A percentile compares a stretch with the other conserved stretches of the same genome.
phyloP scores from a whole-genome alignment of 345 rosid species.

The Corchorus olitorius region DNA sequence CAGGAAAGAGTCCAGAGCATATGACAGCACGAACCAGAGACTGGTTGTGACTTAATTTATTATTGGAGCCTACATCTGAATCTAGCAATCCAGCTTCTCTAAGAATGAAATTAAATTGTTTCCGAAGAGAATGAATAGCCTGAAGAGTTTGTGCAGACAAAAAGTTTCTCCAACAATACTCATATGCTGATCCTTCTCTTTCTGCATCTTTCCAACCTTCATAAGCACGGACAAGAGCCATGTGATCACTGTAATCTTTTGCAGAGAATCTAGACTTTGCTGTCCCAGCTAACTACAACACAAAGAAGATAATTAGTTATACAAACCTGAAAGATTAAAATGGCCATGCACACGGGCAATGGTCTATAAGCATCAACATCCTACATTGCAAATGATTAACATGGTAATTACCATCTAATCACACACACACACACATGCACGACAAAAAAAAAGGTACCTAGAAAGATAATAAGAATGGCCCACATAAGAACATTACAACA shows the following conservation, averaged over 20 bases:
- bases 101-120: slow-evolving; percentile 83
- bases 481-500: background rate
- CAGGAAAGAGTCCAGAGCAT: slow-evolving; percentile 97
- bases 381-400: background rate
- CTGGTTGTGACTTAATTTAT: slow-evolving; percentile 89
- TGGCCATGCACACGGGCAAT: background rate
- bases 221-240: slow-evolving; percentile 98
- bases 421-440: background rate
- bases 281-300: slow-evolving; percentile 79
- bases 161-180: slow-evolving; percentile 98
- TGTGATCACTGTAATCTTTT: slow-evolving; percentile 97
- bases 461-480: background rate
- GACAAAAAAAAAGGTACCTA: background rate
- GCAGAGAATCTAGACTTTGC: slow-evolving; percentile 97
- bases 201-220: slow-evolving; percentile 99
- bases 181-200: slow-evolving; percentile 91
- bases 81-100: slow-evolving; percentile 81
- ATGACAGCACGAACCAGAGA: slow-evolving; percentile 89
- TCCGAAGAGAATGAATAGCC: slow-evolving; percentile 91
- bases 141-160: slow-evolving; percentile 94
- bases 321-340: background rate
- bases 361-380: background rate
- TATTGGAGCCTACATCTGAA: slow-evolving; percentile 59
- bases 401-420: background rate
- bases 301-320: slow-evolving; percentile 19